These are phyloP conservation scores for Colletotrichum tofieldiae DNA, from an alignment of 2,329 filamentous ascomycete genomes.

Conservation along the genomic window DNA sequence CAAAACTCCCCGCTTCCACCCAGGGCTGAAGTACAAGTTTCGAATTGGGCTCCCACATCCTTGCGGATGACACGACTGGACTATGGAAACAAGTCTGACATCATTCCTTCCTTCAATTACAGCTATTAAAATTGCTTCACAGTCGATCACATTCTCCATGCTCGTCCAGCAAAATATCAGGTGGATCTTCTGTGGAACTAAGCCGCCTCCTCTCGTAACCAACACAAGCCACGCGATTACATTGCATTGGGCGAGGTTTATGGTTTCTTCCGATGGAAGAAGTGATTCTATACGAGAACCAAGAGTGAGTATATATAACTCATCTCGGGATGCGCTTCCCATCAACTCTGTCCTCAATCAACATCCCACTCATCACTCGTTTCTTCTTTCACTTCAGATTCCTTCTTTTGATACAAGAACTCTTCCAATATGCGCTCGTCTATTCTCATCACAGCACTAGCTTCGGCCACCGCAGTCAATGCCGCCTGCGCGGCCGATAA, in stretches of 20 bases:
- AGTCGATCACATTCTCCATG: neutral
- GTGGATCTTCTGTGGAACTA: neutral
- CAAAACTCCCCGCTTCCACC: neutral
- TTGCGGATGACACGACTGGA: too few species aligned
- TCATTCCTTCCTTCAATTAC: too few species aligned
- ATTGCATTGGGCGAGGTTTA: neutral
- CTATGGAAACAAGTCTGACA: too few species aligned
- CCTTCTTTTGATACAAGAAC: neutral
- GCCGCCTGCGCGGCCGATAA: constrained; percentile 1
- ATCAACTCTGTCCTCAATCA: neutral
- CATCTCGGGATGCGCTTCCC: neutral
- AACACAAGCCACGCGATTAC: neutral
- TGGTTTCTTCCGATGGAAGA: neutral
- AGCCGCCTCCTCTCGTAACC: neutral
- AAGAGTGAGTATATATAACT: neutral
- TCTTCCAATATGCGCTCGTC: neutral
- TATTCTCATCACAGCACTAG: neutral
- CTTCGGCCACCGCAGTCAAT: neutral
- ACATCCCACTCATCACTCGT: neutral
- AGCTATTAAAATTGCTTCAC: too few species aligned
- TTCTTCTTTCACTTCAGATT: neutral
- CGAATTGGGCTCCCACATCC: neutral
- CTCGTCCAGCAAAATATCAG: neutral
- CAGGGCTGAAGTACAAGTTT: neutral
- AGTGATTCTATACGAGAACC: neutral